Base-by-base conservation (phyloP, 192 early-diverging fungal species). In the Coemansia sp. region DNA sequence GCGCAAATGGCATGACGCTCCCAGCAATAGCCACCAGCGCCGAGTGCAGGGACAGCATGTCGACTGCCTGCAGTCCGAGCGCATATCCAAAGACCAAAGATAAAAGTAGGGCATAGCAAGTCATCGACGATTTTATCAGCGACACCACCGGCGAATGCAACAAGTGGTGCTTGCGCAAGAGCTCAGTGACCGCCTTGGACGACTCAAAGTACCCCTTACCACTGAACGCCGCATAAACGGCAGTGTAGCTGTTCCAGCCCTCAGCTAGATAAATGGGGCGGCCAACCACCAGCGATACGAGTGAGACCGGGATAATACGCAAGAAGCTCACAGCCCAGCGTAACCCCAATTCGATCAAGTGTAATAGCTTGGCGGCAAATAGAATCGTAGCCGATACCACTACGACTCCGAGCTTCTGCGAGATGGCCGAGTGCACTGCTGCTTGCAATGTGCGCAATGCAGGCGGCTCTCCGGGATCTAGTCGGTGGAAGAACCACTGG, bases 401-500 rank as follows among this genome's bases (percentile, higher is more conserved):
- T 20, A 82, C 79, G 0, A 74, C 64, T 12, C 79, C 79, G 22
- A 82, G 55, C 60, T 82, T 74, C 20, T 56, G 49, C 9, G 79
- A 73, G 30, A 82, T 29, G 10, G 79, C 79, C 35, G 79, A 76
- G 3, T 73, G 35, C 15, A 68, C 62, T 2, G 79, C 59, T 13
- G 79, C 79, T 62, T 82, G 79, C 32, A 82, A 44, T 18, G 79
- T 82, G 22, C 70, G 79, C 65, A 82, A 43, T 2, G 65, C 67
- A 37, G 68, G 67, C 10, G 79, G 79, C 61, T 82, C 79, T 29
- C 52, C 41, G 11, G 79, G 79, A 34, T 82, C 79, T 10, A 76
- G 74, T 7, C 79, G 67, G 53, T 82, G 79, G 41, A 82, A 82
- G 56, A 76, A 82, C 79, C 79, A 82, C 43, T 82, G 79, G 62